Percentiles rank a stretch among this genome's conserved stretches.
Evolutionary conservation across 352 stramenopile genomes (phyloP).

Genomic region (Pythium phragmiticola): DNA sequence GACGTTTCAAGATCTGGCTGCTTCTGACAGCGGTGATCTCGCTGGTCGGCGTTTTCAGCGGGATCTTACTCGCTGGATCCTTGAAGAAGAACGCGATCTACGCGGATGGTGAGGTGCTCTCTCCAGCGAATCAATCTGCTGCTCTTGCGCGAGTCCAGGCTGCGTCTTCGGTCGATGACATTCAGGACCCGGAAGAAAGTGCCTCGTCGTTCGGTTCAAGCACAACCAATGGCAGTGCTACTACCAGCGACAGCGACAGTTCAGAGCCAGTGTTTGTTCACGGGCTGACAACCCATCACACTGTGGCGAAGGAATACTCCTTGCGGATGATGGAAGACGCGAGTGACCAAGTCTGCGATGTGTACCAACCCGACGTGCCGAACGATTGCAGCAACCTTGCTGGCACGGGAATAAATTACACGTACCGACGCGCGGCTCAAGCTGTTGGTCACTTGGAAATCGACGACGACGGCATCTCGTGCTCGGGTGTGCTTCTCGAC

Average conservation of each 20-base stretch:
- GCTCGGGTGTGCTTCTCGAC: conserved; percentile 29
- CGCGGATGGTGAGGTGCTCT: not conserved
- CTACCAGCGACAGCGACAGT: not conserved
- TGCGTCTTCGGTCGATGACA: not conserved
- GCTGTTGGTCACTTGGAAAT: conserved; percentile 4
- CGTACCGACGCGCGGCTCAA: not conserved
- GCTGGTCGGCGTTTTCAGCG: not conserved
- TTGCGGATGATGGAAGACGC: not conserved
- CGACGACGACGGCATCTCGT: not conserved
- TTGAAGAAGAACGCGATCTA: not conserved
- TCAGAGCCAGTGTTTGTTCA: not conserved
- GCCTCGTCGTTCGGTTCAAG: not conserved
- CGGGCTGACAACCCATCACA: not conserved
- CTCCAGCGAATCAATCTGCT: not conserved
- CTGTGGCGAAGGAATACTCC: not conserved
- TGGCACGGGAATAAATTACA: not conserved
- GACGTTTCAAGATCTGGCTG: conserved; percentile 1
- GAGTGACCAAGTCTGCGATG: not conserved
- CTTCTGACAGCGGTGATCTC: not conserved
- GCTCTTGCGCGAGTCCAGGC: not conserved
- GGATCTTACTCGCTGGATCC: not conserved
- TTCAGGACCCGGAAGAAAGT: not conserved
- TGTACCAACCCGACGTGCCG: not conserved
- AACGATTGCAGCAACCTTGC: not conserved
- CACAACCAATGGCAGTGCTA: not conserved